Percentiles rank a stretch among this genome's conserved stretches.
Evolutionary conservation across 2,329 filamentous ascomycete genomes (phyloP).

Genomic region (Fusarium nelsonii): DNA sequence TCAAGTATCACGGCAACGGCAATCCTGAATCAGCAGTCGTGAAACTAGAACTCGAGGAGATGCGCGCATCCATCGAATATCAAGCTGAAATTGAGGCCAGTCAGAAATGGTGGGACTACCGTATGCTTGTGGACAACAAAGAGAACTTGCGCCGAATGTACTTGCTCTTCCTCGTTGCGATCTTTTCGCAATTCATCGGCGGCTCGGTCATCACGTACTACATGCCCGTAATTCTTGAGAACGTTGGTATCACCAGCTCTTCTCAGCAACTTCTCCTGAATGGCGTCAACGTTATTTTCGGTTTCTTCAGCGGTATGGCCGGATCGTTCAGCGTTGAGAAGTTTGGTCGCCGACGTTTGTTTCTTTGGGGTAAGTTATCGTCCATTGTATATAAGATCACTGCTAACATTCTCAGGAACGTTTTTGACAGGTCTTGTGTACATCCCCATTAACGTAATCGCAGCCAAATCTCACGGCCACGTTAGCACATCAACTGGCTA

Average conservation of each 20-base stretch:
- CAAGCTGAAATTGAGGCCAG: not conserved
- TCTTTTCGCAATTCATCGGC: conserved; percentile 8
- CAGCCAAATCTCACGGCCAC: not conserved
- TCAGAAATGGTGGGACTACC: conserved; percentile 16
- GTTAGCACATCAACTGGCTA: conserved; percentile 1
- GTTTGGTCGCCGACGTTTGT: not conserved
- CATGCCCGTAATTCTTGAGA: conserved; percentile 6
- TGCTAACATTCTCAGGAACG: not conserved
- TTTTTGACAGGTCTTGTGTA: conserved; percentile 11
- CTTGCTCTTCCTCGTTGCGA: not conserved
- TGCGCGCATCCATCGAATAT: conserved; percentile 1
- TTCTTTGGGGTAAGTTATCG: conserved; percentile 4
- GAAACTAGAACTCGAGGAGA: not conserved
- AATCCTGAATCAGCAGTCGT: conserved; percentile 1
- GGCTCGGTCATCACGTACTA: conserved; percentile 8
- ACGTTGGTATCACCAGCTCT: conserved; percentile 9
- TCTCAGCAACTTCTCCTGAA: conserved; percentile 8
- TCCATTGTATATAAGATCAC: not conserved
- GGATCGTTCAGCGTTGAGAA: conserved; percentile 5
- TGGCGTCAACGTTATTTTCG: conserved; percentile 1
- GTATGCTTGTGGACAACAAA: not conserved
- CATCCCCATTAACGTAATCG: conserved; percentile 11
- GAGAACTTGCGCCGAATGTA: conserved; percentile 5
- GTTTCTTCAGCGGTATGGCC: not conserved
- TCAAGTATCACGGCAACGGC: not conserved